phyloP scores from a whole-genome alignment of 169 alveolate species.

The Plasmodium sp. region DNA sequence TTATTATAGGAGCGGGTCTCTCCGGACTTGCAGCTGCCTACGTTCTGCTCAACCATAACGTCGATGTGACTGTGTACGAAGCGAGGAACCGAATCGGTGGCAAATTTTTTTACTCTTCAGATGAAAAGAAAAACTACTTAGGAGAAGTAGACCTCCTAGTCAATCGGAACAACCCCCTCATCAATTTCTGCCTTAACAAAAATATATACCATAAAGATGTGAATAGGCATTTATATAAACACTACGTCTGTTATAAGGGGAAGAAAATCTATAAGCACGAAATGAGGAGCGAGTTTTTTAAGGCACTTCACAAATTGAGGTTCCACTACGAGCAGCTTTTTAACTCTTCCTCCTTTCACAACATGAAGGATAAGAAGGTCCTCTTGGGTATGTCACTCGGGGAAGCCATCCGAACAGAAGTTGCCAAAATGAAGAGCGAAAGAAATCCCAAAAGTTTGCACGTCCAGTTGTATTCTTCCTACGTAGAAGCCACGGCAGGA shows the following conservation, averaged over 20 bases:
- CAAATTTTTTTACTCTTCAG: slow-evolving; percentile 13
- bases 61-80: slow-evolving; percentile 54
- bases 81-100: slow-evolving; percentile 71
- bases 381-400: slow-evolving; percentile 13
- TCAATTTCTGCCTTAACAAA: slow-evolving; percentile 59
- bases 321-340: slow-evolving; percentile 18
- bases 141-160: slow-evolving; percentile 26
- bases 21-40: slow-evolving; percentile 72
- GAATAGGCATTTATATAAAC: slow-evolving; percentile 35
- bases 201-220: slow-evolving; percentile 17
- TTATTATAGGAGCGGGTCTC: slow-evolving; percentile 57
- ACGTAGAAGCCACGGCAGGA: slow-evolving; percentile 9
- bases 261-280: slow-evolving; percentile 32
- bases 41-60: slow-evolving; percentile 26
- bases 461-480: slow-evolving; percentile 23
- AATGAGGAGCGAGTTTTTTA: slow-evolving; percentile 62
- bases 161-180: slow-evolving; percentile 37
- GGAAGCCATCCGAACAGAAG: slow-evolving; percentile 2
- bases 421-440: slow-evolving; percentile 18
- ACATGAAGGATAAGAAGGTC: not conserved
- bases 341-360: not conserved
- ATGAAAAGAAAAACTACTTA: slow-evolving; percentile 2
- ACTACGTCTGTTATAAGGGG: slow-evolving; percentile 14
- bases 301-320: slow-evolving; percentile 15
- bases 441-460: not conserved